Base-by-base conservation (phyloP, 1,284 basidiomycete genomes). In the Ceratobasidium sp. region DNA sequence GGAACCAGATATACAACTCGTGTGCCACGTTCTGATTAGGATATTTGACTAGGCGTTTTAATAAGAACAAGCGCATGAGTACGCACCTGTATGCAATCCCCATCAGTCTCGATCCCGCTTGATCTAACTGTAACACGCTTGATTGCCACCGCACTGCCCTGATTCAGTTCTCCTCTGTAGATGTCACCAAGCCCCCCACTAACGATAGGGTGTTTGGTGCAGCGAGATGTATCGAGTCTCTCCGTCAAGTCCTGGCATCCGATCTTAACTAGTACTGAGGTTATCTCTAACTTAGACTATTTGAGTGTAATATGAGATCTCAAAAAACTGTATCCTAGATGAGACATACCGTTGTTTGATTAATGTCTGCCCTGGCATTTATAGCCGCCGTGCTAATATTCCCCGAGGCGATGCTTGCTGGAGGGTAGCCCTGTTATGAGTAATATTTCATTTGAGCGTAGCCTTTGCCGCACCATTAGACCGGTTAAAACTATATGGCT, bases 211-310 rank as follows among this genome's bases (percentile, higher is more conserved):
- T 49, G 49, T 23, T 63, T 21, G n/a, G 46, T 63, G 32, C 44
- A 63, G 23, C 9, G 47, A 8, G 46, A 21, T 26, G n/a, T 0
- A 30, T 49, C 46, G 16, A 63, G 23, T 6, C 35, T 32, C 18
- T 63, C 30, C 7, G 61, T 63, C 7, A 63, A 14, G 18, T 63
- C 61, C 16, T 9, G 61, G 30, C 61, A 63, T 50, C 61, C 61
- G 30, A 49, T 44, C 8, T 49, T 30, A 35, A 49, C n/a, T 23
- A 63, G 14, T 28, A 63, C 46, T 13, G 35, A 9, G 16, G 41
- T 41, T 3, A 57, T n/a, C n/a, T n/a, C n/a, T n/a, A n/a, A n/a
- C n/a, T 26, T 35, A n/a, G 30, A 16, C 30, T 57, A 57, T 28
- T 35, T 3, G 30, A 38, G 30, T 57, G 21, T 9, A n/a, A 13